Evolutionary conservation across 192 early-diverging fungal genomes (phyloP).

Genomic region (Coemansia sp.): DNA sequence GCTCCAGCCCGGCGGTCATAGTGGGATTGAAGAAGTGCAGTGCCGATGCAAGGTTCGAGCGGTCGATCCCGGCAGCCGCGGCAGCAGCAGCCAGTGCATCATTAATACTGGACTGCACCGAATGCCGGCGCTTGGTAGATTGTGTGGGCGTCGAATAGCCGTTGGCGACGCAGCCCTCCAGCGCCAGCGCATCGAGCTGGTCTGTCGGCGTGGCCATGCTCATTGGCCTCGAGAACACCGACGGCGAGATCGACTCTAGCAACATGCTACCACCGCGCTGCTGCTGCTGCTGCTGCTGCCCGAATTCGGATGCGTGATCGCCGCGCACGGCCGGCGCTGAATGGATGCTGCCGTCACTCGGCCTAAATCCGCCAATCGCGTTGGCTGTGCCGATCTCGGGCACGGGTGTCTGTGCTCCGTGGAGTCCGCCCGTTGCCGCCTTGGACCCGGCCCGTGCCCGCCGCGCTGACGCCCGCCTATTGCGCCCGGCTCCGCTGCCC

Average conservation of each 20-base stretch:
- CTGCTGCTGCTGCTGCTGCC: constrained; percentile 5
- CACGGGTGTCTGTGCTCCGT: background rate
- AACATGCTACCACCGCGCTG: constrained; percentile 12
- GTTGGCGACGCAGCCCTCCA: constrained; percentile 30
- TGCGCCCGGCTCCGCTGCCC: background rate
- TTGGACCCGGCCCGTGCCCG: constrained; percentile 1
- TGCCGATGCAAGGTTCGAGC: constrained; percentile 24
- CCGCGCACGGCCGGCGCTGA: constrained; percentile 21
- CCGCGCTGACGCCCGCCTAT: constrained; percentile 3
- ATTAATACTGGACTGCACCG: constrained; percentile 39
- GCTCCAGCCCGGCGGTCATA: constrained; percentile 17
- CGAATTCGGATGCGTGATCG: background rate
- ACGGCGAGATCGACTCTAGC: constrained; percentile 36
- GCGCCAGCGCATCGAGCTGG: constrained; percentile 45
- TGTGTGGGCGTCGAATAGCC: constrained; percentile 42
- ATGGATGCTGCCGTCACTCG: constrained; percentile 22
- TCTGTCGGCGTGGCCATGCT: constrained; percentile 36
- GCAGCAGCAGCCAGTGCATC: constrained; percentile 39
- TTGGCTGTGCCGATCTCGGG: background rate
- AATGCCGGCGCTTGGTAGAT: constrained; percentile 38
- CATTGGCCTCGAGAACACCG: constrained; percentile 32
- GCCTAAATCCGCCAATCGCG: too few species aligned
- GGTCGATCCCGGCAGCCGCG: constrained; percentile 29
- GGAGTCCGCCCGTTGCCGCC: background rate
- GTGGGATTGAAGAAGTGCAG: constrained; percentile 22